phyloP scores from a whole-genome alignment of 2,329 filamentous ascomycete genomes.

The Penicillium concentricum region DNA sequence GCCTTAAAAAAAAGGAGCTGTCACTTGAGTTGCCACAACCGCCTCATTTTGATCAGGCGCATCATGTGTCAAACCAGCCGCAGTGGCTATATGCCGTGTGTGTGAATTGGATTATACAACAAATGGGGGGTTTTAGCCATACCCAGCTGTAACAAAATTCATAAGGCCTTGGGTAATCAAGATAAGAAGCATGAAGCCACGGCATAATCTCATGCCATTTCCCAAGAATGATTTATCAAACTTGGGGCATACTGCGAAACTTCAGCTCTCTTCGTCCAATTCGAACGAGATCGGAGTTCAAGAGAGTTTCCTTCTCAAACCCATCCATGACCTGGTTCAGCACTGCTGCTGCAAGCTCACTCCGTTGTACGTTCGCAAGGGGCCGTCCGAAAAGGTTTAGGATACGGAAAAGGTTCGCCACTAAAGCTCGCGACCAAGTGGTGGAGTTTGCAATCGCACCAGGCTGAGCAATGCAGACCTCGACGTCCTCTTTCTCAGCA shows the following conservation, averaged over 20 bases:
- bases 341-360: slow-evolving; percentile 8
- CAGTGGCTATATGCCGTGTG: too few relatives aligned
- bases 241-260: neutral
- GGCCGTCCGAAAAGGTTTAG: slow-evolving; percentile 1
- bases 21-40: neutral
- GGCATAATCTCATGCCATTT: too few relatives aligned
- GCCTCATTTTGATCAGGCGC: too few relatives aligned
- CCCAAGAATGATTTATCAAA: neutral
- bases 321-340: slow-evolving; percentile 6
- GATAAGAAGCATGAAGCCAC: neutral
- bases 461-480: slow-evolving; percentile 12
- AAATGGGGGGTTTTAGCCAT: too few relatives aligned
- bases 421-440: neutral
- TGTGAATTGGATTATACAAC: too few relatives aligned
- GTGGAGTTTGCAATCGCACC: slow-evolving; percentile 6
- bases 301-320: slow-evolving; percentile 14
- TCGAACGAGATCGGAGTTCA: slow-evolving; percentile 14
- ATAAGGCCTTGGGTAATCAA: neutral
- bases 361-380: slow-evolving; percentile 2
- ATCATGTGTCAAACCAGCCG: too few relatives aligned
- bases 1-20: neutral
- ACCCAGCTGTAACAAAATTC: too few relatives aligned
- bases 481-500: neutral
- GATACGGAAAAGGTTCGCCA: neutral
- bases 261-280: slow-evolving; percentile 1